Evolutionary conservation across 2,329 filamentous ascomycete species (phyloP), one percentile per base, ranked within the genome.

Genomic region (Ophiognomonia clavigignenti-juglandacearum): DNA sequence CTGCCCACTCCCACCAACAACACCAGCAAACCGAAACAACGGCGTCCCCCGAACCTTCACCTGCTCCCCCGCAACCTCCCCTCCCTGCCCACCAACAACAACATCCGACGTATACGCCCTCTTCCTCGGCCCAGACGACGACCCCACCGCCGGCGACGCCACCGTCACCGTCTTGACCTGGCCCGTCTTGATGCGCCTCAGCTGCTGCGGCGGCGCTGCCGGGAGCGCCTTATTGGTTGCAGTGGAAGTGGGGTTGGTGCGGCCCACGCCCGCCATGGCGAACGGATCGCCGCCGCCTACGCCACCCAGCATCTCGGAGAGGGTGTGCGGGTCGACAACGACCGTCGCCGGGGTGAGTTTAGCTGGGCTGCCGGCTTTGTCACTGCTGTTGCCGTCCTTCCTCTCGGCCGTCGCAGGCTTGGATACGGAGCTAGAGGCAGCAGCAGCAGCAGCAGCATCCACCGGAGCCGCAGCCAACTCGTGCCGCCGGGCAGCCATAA

Each of bases 131-230:
- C 41, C 45, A 4, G 49, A n/a, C n/a, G n/a, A n/a, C n/a, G n/a
- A n/a, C n/a, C n/a, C n/a, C n/a, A n/a, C n/a, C n/a, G n/a, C n/a
- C n/a, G n/a, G 49, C 29, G 49, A 39, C 1, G 45, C 27, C 4
- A 51, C 43, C 2, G 29, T 51, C 27, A 51, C 46, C 6, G 49
- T 51, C 45, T 48, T 51, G 45, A 51, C 49, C 45, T 51, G 49
- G 7, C 49, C 49, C 8, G 27, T 39, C 34, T 32, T 45, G 38
- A 51, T 45, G 4, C 49, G 49, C 18, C 49, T 42, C 38, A 51
- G 38, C 16, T 42, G 41, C 23, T n/a, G n/a, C n/a, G 45, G 27
- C 9, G 40, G 38, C 8, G 47, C 49, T 0, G 42, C 29, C 4
- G 45, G 40, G 13, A 44, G 38, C 4, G 39, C 14, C 32, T 45